Conservation (phyloP, 257 asterid genomes). For the Hygrophila difformis region DNA sequence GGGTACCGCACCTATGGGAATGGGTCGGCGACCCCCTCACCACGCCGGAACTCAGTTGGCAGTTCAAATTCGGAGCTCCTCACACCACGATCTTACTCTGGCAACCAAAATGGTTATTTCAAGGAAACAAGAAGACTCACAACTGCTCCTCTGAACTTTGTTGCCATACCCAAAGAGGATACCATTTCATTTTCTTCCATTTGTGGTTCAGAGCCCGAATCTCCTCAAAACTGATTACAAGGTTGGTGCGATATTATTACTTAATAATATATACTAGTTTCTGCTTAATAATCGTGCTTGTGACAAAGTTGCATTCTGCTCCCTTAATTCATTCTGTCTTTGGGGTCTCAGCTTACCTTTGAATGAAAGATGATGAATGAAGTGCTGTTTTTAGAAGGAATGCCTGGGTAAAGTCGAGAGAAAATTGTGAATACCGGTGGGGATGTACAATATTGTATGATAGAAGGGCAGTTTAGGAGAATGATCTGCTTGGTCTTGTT, state of each 20-base stretch:
- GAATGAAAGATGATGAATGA: too few species aligned
- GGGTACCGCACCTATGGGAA: conserved; percentile 50
- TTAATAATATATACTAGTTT: too few species aligned
- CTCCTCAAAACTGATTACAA: conserved; percentile 61
- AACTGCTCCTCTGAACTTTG: conserved; percentile 73
- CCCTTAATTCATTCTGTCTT: too few species aligned
- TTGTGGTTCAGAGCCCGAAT: conserved; percentile 85
- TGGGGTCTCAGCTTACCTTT: too few species aligned
- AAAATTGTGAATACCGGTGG: conserved; percentile 43
- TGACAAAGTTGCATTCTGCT: too few species aligned
- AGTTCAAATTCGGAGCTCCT: conserved; percentile 54
- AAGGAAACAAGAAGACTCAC: conserved; percentile 84
- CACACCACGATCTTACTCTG: conserved; percentile 82
- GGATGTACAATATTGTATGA: conserved; percentile 12
- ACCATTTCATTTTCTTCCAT: conserved; percentile 81
- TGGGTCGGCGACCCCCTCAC: conserved; percentile 81
- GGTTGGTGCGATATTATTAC: too few species aligned
- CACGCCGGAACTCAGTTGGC: conserved; percentile 74
- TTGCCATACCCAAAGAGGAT: conserved; percentile 71
- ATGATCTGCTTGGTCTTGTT: too few species aligned
- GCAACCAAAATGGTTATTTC: conserved; percentile 56
- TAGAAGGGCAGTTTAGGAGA: too few species aligned
- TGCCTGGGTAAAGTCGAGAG: conserved; percentile 20
- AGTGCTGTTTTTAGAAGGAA: conserved; percentile 9
- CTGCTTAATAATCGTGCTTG: too few species aligned